Percentiles rank a stretch among this genome's conserved stretches.
These are phyloP conservation scores for Beta corolliflora DNA, from an alignment of 179 eudicot species.

Conservation along the genomic window DNA sequence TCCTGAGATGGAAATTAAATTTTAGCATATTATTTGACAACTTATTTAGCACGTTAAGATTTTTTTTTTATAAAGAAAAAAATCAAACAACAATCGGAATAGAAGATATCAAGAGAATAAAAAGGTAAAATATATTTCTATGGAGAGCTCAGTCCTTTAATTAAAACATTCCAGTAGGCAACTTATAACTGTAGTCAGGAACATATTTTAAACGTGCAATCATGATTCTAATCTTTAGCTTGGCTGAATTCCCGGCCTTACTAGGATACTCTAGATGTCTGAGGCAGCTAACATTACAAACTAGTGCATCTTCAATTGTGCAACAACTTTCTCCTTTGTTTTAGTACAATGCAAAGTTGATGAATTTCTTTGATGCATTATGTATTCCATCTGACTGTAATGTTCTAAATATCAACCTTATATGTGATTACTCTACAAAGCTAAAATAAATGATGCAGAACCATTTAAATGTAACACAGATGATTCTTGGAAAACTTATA, in stretches of 20 bases:
- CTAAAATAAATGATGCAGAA: slow-evolving; percentile 6
- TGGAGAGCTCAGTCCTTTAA: neutral
- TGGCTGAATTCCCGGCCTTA: neutral
- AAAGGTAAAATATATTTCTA: neutral
- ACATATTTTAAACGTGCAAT: neutral
- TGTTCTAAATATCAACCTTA: neutral
- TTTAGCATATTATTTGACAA: too few relatives aligned
- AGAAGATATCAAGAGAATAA: slow-evolving; percentile 2
- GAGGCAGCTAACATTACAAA: neutral
- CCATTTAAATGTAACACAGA: slow-evolving; percentile 17
- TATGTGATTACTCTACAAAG: neutral
- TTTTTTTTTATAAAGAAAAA: too few relatives aligned
- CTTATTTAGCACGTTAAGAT: too few relatives aligned
- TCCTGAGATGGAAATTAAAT: too few relatives aligned
- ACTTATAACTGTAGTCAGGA: neutral
- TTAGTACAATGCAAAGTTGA: neutral
- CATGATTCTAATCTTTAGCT: neutral
- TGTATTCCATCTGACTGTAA: neutral
- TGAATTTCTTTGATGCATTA: neutral
- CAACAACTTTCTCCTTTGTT: neutral
- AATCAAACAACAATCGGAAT: neutral
- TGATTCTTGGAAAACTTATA: slow-evolving; percentile 12
- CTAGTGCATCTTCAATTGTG: neutral
- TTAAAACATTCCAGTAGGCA: neutral
- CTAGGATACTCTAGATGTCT: neutral